Evolutionary conservation across 495 filamentous ascomycete species (phyloP).

Genomic region (Hamigera avellanea): DNA sequence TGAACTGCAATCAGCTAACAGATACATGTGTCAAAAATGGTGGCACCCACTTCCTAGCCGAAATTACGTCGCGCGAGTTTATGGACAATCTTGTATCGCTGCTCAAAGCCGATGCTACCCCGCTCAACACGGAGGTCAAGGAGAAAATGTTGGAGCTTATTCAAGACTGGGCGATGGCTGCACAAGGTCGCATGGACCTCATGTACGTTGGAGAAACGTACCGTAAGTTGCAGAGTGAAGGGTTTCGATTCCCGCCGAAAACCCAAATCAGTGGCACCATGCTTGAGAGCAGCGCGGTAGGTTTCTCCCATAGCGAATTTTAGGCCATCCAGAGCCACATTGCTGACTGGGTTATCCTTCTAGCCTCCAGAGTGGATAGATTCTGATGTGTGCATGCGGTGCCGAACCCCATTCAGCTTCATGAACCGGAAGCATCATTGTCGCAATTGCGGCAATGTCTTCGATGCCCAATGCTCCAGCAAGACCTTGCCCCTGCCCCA

Average conservation of each 20-base stretch:
- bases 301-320: conserved; percentile 23
- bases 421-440: conserved; percentile 98
- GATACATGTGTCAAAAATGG: conserved; percentile 99
- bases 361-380: conserved; percentile 97
- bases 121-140: conserved; percentile 75
- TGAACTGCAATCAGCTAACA: conserved; percentile 48
- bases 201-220: conserved; percentile 84
- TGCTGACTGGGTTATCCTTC: conserved; percentile 7
- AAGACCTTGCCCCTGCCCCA: conserved; percentile 84
- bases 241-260: conserved; percentile 80
- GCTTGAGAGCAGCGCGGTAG: conserved; percentile 90
- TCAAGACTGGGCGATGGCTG: conserved; percentile 84
- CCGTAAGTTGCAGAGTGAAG: conserved; percentile 65
- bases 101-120: conserved; percentile 64
- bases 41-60: conserved; percentile 86
- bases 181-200: conserved; percentile 74
- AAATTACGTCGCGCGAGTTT: conserved; percentile 93
- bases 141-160: conserved; percentile 85
- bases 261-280: conserved; percentile 84
- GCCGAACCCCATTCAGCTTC: conserved; percentile 88
- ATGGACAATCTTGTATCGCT: conserved; percentile 94
- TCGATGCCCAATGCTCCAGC: conserved; percentile 84
- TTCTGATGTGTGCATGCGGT: conserved; percentile 98
- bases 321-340: neutral
- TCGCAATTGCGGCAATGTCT: conserved; percentile 93